phyloP scores from a whole-genome alignment of 139 green algal species.

The Mesotaenium endlicherianum region DNA sequence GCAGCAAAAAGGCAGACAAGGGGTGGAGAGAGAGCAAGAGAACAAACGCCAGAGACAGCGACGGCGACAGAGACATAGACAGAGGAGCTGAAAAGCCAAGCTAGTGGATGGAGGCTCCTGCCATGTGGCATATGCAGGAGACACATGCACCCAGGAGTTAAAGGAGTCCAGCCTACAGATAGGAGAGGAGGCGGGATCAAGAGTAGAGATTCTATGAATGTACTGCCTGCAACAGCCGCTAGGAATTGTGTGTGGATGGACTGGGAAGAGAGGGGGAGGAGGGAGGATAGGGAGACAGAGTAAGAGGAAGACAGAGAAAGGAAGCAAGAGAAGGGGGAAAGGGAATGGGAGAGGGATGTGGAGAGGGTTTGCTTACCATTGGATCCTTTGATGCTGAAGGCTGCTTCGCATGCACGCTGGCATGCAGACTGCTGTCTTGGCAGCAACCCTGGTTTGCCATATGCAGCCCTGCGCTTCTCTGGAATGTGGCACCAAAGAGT shows the following conservation, averaged over 20 bases:
- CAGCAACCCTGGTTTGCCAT: too few relatives aligned
- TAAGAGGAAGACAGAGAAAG: neutral
- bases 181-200: too few relatives aligned
- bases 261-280: neutral
- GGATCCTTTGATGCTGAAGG: slow-evolving; percentile 5
- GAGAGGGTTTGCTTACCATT: neutral
- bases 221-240: too few relatives aligned
- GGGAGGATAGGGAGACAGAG: neutral
- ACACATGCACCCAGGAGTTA: too few relatives aligned
- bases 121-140: too few relatives aligned
- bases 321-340: neutral
- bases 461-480: neutral
- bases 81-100: neutral
- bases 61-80: neutral
- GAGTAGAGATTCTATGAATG: too few relatives aligned
- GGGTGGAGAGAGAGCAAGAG: too few relatives aligned
- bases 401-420: neutral
- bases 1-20: too few relatives aligned
- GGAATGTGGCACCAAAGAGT: neutral
- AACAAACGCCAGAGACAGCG: too few relatives aligned
- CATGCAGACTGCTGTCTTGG: neutral
- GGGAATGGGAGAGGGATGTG: neutral
- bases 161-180: too few relatives aligned
- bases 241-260: neutral
- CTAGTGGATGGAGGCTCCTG: too few relatives aligned